Evolutionary conservation across 306 rosid genomes (phyloP).

Genomic region (Glycine latifolia): DNA sequence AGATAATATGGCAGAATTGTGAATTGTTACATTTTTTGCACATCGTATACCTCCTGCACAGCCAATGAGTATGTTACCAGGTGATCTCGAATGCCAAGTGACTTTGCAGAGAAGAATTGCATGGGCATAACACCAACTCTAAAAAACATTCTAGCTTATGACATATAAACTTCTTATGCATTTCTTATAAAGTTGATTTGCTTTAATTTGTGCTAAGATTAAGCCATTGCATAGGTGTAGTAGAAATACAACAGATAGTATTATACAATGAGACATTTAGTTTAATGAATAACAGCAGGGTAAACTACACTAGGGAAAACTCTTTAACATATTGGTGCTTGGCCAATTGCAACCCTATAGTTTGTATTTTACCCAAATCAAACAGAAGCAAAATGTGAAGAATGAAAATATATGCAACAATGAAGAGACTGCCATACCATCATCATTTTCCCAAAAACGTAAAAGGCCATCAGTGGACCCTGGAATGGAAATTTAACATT

Average conservation of each 20-base stretch:
- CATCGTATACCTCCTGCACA: slow-evolving; percentile 86
- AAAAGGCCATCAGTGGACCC: slow-evolving; percentile 96
- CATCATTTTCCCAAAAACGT: slow-evolving; percentile 97
- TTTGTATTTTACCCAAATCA: slow-evolving; percentile 5
- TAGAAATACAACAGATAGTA: slow-evolving; percentile 18
- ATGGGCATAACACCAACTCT: background rate
- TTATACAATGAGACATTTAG: slow-evolving; percentile 27
- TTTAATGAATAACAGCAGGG: slow-evolving; percentile 34
- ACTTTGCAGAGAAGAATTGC: slow-evolving; percentile 36
- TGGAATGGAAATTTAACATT: slow-evolving; percentile 58
- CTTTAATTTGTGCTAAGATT: slow-evolving; percentile 17
- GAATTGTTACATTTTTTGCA: slow-evolving; percentile 89
- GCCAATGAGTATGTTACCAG: slow-evolving; percentile 33
- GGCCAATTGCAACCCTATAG: slow-evolving; percentile 28
- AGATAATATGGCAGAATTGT: slow-evolving; percentile 81
- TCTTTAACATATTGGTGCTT: slow-evolving; percentile 16
- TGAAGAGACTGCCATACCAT: slow-evolving; percentile 64
- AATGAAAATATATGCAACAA: slow-evolving; percentile 36
- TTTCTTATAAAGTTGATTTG: background rate
- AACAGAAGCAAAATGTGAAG: slow-evolving; percentile 36
- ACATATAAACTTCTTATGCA: slow-evolving; percentile 21
- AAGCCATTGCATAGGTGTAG: slow-evolving; percentile 29
- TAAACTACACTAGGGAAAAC: slow-evolving; percentile 12
- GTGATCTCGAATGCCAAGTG: slow-evolving; percentile 10
- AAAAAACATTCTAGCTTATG: slow-evolving; percentile 30